Evolutionary conservation across 2,329 filamentous ascomycete genomes (phyloP).

Genomic region (Corinectria fuckeliana): DNA sequence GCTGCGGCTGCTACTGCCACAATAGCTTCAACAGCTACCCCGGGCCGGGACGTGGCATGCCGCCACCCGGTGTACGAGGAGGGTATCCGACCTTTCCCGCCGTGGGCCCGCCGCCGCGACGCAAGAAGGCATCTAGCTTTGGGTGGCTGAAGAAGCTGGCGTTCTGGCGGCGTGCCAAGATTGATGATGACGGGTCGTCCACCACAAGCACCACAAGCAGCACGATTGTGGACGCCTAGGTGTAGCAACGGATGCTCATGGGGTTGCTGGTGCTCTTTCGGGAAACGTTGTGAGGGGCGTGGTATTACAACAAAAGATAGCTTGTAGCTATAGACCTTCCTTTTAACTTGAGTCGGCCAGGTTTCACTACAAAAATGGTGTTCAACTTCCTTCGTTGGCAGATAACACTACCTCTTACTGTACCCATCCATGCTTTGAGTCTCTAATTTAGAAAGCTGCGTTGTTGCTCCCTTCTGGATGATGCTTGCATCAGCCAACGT

Average conservation of each 20-base stretch:
- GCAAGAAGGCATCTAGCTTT: background rate
- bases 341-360: background rate
- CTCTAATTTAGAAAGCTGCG: background rate
- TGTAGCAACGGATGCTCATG: background rate
- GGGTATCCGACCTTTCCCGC: background rate
- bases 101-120: background rate
- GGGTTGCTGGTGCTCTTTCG: background rate
- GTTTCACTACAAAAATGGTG: background rate
- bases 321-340: background rate
- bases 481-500: no score
- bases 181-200: background rate
- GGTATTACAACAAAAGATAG: background rate
- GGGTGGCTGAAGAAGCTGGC: slow-evolving; percentile 7
- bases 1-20: slow-evolving; percentile 9
- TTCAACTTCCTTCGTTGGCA: background rate
- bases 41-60: background rate
- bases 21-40: background rate
- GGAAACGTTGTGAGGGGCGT: background rate
- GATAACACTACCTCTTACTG: background rate
- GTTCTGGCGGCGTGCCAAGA: slow-evolving; percentile 1
- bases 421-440: background rate
- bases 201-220: background rate
- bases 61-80: background rate
- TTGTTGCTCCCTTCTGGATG: no score
- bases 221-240: background rate